Evolutionary conservation across 1,139 yeast genomes (phyloP).

Genomic region (Meyerozyma elateridarum): DNA sequence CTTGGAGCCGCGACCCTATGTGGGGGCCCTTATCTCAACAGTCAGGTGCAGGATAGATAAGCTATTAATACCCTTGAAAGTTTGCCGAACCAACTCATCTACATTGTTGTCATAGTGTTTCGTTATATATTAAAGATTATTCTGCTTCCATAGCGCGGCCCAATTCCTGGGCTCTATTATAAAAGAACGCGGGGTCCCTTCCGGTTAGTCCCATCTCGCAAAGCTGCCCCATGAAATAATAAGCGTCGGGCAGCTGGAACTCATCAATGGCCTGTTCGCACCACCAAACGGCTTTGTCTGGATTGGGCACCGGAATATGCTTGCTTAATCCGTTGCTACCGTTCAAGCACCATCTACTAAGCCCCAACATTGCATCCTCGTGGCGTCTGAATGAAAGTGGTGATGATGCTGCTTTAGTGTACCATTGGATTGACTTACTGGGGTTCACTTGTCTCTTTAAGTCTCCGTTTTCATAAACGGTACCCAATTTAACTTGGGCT

Average conservation of each 20-base stretch:
- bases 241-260: constrained; percentile 70
- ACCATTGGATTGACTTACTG: constrained; percentile 83
- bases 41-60: too few species aligned
- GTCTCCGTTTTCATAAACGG: constrained; percentile 83
- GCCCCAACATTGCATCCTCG: constrained; percentile 83
- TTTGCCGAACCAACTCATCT: too few species aligned
- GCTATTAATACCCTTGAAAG: too few species aligned
- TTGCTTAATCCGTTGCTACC: constrained; percentile 61
- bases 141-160: constrained; percentile 6
- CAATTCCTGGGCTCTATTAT: constrained; percentile 5
- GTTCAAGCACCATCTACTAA: constrained; percentile 87
- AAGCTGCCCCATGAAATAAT: constrained; percentile 77
- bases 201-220: constrained; percentile 63
- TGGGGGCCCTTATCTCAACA: too few species aligned
- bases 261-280: constrained; percentile 81
- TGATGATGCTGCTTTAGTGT: constrained; percentile 68
- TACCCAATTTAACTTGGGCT: constrained; percentile 83
- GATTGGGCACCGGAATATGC: constrained; percentile 59
- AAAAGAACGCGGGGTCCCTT: constrained; percentile 11
- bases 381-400: constrained; percentile 55
- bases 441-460: constrained; percentile 64
- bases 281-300: constrained; percentile 82
- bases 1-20: too few species aligned
- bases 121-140: too few species aligned
- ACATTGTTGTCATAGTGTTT: too few species aligned